phyloP scores from a whole-genome alignment of 768 basidiomycete genomes.

The Amanita rubescens region DNA sequence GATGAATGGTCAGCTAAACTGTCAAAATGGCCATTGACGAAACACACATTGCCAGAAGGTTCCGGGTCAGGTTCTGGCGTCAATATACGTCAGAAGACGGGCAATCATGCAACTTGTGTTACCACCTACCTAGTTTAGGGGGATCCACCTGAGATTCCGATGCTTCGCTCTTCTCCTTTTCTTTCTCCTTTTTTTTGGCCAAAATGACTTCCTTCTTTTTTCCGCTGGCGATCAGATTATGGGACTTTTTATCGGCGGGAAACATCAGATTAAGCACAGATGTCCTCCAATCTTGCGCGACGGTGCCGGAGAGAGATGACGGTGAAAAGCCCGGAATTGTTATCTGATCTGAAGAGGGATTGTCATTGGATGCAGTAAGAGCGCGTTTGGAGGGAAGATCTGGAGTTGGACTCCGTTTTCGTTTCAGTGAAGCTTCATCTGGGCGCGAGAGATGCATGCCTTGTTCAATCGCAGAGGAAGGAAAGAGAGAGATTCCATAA shows the following conservation, averaged over 20 bases:
- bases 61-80: not conserved
- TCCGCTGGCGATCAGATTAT: constrained; percentile 9
- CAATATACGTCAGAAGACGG: not conserved
- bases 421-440: constrained; percentile 27
- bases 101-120: not conserved
- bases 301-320: constrained; percentile 30
- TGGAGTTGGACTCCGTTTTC: constrained; percentile 37
- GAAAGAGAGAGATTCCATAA: constrained; percentile 47
- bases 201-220: constrained; percentile 11
- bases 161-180: not conserved
- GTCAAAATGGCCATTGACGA: not conserved
- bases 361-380: not conserved
- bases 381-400: constrained; percentile 30
- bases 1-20: not conserved
- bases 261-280: constrained; percentile 57
- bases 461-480: constrained; percentile 4
- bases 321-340: constrained; percentile 21
- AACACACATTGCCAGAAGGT: constrained; percentile 6
- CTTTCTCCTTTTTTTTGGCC: not conserved
- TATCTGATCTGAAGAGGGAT: constrained; percentile 11
- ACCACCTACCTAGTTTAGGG: not conserved
- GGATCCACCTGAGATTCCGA: not conserved
- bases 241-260: constrained; percentile 26
- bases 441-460: not conserved
- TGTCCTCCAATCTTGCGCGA: constrained; percentile 50